Base-by-base conservation (phyloP, 257 asterid species). In the Nicotiana knightiana region DNA sequence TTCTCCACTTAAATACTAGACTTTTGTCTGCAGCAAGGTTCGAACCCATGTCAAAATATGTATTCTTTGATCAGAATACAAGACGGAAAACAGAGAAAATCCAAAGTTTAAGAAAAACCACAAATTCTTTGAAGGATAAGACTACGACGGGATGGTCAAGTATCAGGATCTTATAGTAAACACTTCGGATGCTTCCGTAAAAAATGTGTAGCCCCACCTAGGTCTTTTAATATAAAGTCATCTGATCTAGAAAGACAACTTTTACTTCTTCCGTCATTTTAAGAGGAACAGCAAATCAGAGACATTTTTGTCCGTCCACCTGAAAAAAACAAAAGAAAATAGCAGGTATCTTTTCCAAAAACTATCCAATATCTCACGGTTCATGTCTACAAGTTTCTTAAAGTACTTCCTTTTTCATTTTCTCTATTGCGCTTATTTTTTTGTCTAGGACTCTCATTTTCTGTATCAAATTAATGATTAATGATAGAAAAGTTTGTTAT, bases 371-470 rank as follows among this genome's bases (percentile, higher is more conserved):
- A 71, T 71, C 35, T 24, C 35, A 43, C 0, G 33, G 57, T 68
- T 24, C 37, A 21, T 46, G 78, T 5, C 35, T 71, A 12, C 37
- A 71, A 71, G 78, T 71, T 43, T 71, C 18, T 70, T 5, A 57
- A 43, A 39, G 24, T 70, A 55, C 77, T 43, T 70, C 43, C 33
- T 43, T 70, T 43, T 70, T 5, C 10, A 70, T 70, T 43, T 46
- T 70, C 59, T 21, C 59, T 43, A 30, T 1, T 70, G 58, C 13
- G 24, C 13, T 26, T 71, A 43, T 39, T 55, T 39, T 70, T 70
- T 70, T 70, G 76, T 21, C 37, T 17, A 71, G 59, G 78, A 71
- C 59, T 71, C 59, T 71, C 78, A 21, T 21, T 43, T 71, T 71
- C 59, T 12, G 28, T 57, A 71, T 71, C n/a, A 71, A 71, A 7